Percentiles rank a stretch among this genome's conserved stretches.
Evolutionary conservation across 179 eudicot species (phyloP).

Genomic region (Heliamphora pulchella): DNA sequence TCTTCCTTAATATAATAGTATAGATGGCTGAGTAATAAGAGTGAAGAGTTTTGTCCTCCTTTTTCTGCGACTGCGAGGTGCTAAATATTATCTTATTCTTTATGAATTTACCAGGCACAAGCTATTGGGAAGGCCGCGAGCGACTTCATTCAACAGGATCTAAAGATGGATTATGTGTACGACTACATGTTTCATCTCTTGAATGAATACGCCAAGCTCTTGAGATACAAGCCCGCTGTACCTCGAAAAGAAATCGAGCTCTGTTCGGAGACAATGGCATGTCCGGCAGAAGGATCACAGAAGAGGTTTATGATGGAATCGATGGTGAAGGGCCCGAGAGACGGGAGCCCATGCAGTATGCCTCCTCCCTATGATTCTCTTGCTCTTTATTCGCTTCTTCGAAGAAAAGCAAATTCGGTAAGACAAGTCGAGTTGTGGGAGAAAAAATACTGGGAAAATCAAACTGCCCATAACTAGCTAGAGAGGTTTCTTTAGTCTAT

Average conservation of each 20-base stretch:
- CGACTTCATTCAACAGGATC: constrained; percentile 52
- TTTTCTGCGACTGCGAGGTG: no score
- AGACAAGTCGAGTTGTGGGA: constrained; percentile 62
- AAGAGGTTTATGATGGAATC: constrained; percentile 61
- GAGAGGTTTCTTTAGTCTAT: background rate
- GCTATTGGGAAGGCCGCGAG: constrained; percentile 70
- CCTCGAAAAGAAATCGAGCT: constrained; percentile 56
- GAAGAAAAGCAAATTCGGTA: constrained; percentile 33
- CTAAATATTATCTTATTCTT: no score
- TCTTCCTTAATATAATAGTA: no score
- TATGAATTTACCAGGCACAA: constrained; percentile 52
- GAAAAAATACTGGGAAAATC: constrained; percentile 41
- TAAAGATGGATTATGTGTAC: constrained; percentile 75
- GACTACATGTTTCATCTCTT: constrained; percentile 92
- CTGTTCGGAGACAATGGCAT: constrained; percentile 70
- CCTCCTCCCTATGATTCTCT: constrained; percentile 55
- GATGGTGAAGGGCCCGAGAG: constrained; percentile 49
- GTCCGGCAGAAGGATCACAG: constrained; percentile 37
- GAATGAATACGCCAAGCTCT: constrained; percentile 65
- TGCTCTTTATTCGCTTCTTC: constrained; percentile 26
- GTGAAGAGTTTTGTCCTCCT: no score
- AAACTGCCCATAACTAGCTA: constrained; percentile 7
- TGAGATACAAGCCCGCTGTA: constrained; percentile 57
- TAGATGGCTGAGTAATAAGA: no score
- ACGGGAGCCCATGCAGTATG: constrained; percentile 51